Base-by-base conservation (phyloP, 2,329 filamentous ascomycete species). In the Colletotrichum zoysiae region DNA sequence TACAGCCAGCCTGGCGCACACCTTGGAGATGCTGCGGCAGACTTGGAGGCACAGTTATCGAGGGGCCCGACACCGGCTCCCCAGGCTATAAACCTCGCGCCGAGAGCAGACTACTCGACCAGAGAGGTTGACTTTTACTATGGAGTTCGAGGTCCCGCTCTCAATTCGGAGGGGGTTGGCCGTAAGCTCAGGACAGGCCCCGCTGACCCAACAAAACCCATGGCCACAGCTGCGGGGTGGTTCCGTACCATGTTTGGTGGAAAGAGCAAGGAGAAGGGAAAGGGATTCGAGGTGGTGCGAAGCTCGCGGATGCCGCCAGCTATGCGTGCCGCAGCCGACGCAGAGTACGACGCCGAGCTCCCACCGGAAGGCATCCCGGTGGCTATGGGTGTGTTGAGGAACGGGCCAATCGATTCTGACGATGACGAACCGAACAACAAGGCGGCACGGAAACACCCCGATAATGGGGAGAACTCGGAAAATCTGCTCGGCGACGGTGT, bases 61-160 rank as follows among this genome's bases (percentile, higher is more conserved):
- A 81, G 83, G 26, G 84, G 82, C 23, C 80, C 80, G 16, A 86
- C 86, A 3, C 84, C 86, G 3, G 83, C 84, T 1, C 84, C 84
- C 2, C 76, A 81, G 56, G 70, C 70, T 16, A 79, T 82, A 69
- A 80, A 87, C 44, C 85, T 88, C 46, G 83, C 86, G 1, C 91
- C 89, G 30, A 87, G 90, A 58, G 91, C 93, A 1, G 95, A 99
- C 78, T 98, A 98, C 78, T 92, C 95, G 2, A 96, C 95, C 0
- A 92, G 96, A 67, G 96, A 99, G 81, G 94, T 97, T 0, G 96
- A 99, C 80, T 97, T 97, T 77, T 98, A 98, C 82, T 98, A 99
- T 77, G 93, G 95, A 12, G 93, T 97, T 23, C 90, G 96, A 44
- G 96, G 96, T 0, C 94, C 95, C 26, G 94, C 95, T 1, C 84